Evolutionary conservation across 2,329 filamentous ascomycete genomes (phyloP), one percentile per base, ranked within the genome.

Genomic region (Xylariaceae sp.): DNA sequence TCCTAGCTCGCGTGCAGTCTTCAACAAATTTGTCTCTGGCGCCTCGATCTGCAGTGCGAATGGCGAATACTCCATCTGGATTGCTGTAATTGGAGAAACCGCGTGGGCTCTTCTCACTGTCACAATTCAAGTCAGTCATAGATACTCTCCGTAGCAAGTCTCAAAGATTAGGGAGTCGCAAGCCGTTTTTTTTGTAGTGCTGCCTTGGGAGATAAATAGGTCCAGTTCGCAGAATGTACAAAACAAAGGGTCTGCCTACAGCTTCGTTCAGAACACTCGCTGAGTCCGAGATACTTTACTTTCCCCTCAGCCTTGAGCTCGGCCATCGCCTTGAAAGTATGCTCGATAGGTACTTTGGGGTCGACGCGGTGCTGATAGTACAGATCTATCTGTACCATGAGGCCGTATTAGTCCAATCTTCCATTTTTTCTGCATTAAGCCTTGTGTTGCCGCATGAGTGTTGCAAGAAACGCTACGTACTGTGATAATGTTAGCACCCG

Each of bases 21-120:
- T 68, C 11, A 83, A 65, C 33, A 83, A 63, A 16, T 71, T 69
- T 7, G 74, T 76, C 7, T 73, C 66, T 3, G 63, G 68, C 14
- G 76, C 76, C 64, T 87, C 83, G 56, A 87, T 81, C 53, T 82
- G 74, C 36, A 87, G 72, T 2, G 74, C 66, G 61, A 80, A 82
- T 1, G 76, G 76, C 3, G 69, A 74, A 61, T 76, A 79, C 63
- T 82, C 78, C 46, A 81, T 71, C 58, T 82, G 75, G 1, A 77
- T 70, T 2, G 77, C 77, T 12, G 73, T 65, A 51, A 82, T 74
- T 7, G 73, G 77, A 54, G 71, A 70, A 31, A 81, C 67, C 43
- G 72, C 72, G 62, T 69, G 65, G 6, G 77, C 79, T 3, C 78
- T 71, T 12, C 75, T 70, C 14, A 82, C 69, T 2, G 74, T 28